Base-by-base conservation (phyloP, 192 early-diverging fungal genomes). In the Entophlyctis luteolus region DNA sequence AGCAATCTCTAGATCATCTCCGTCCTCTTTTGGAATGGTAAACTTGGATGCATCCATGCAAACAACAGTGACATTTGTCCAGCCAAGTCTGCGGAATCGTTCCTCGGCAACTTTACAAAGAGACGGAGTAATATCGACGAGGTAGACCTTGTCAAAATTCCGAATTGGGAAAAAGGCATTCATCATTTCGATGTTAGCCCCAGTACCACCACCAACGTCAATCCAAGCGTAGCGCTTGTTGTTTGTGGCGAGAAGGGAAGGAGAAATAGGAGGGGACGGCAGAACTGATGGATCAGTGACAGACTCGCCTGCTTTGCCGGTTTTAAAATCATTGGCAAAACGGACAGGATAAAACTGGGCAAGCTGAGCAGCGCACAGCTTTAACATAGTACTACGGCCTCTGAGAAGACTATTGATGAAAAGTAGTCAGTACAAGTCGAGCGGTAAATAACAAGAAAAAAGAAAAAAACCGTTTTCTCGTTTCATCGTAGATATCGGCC, bases 41-140 rank as follows among this genome's bases (percentile, higher is more conserved):
- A 91, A 91, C 32, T 74, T 82, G 25, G 82, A 52, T 14, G 90
- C 92, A 75, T 91, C 91, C 67, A 88, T 82, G 75, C 90, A 94
- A 28, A 94, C 63, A 2, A 94, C 90, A 22, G 66, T 70, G 4
- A 94, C 89, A 46, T 94, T 92, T 35, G 71, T 78, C 92, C 92
- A 94, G 2, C 92, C 90, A 38, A 84, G 76, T 34, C 75, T 70
- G 55, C 87, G 74, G 79, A 91, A 92, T 45, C 92, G 80, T 55
- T 88, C 79, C 39, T 83, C 77, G 29, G 91, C 91, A 52, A 94
- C 76, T 31, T 87, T 79, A 73, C 92, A 94, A 2, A 92, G 72
- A 1, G 90, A 90, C 12, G 86, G 88, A 46, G 89, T 91, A 12
- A 94, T 84, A 73, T 94, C 92, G 10, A 94, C 87, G 28, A 92